These are phyloP conservation scores for Cyberlindnera meyerae DNA, from an alignment of 805 yeast species.

Conservation along the genomic window DNA sequence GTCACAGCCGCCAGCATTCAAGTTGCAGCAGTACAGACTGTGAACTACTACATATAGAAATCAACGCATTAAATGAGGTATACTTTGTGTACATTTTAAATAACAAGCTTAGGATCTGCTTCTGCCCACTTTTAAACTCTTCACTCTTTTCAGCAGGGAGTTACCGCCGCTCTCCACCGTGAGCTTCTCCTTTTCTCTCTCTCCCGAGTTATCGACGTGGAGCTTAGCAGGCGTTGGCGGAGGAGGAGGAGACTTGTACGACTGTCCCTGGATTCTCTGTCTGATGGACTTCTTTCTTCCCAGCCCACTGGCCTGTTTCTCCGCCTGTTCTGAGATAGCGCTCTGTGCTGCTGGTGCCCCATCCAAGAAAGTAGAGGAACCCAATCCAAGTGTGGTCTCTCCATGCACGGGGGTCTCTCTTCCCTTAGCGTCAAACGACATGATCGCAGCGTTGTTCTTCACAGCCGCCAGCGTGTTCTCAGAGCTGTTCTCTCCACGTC, in stretches of 20 bases:
- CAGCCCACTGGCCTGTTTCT: constrained; percentile 41
- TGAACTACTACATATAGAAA: constrained; percentile 16
- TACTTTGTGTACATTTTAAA: no score
- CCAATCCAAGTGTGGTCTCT: constrained; percentile 78
- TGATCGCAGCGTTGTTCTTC: constrained; percentile 45
- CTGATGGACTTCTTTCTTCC: constrained; percentile 82
- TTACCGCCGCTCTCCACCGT: constrained; percentile 34
- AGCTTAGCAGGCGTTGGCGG: no score
- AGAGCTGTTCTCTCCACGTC: constrained; percentile 12
- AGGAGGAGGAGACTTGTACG: constrained; percentile 5
- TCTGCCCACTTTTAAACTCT: constrained; percentile 76
- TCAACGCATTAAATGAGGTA: no score
- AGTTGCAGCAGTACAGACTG: constrained; percentile 49
- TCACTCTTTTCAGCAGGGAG: constrained; percentile 77
- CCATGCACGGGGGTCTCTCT: constrained; percentile 81
- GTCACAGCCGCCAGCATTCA: constrained; percentile 60
- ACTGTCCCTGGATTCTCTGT: constrained; percentile 45
- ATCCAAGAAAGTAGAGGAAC: constrained; percentile 86
- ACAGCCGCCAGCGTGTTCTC: constrained; percentile 35
- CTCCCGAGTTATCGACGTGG: no score
- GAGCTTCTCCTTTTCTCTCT: constrained; percentile 12
- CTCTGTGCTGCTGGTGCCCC: constrained; percentile 84
- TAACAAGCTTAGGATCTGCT: no score
- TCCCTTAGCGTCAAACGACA: constrained; percentile 64
- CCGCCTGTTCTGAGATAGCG: constrained; percentile 36